phyloP scores from a whole-genome alignment of 257 asterid species.

The Plantago major region DNA sequence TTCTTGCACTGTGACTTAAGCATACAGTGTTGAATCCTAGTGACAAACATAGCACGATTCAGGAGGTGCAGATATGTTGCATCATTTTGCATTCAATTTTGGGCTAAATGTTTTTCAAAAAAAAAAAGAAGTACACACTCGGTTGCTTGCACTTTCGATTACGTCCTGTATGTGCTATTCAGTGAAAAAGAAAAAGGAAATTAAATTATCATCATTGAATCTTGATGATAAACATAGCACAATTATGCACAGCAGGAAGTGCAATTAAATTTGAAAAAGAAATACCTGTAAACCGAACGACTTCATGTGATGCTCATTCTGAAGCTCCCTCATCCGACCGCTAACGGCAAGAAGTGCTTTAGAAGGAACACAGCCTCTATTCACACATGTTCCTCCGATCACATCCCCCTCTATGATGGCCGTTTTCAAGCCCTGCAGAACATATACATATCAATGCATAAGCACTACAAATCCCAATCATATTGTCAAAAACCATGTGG shows the following conservation, averaged over 20 bases:
- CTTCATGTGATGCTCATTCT: slow-evolving; percentile 77
- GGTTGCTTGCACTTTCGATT: neutral
- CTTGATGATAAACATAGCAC: slow-evolving; percentile 3
- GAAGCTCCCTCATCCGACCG: slow-evolving; percentile 72
- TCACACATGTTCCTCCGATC: slow-evolving; percentile 90
- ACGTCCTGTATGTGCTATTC: neutral
- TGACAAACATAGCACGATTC: too few relatives aligned
- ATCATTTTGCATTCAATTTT: neutral
- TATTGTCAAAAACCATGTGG: too few relatives aligned
- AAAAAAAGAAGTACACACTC: neutral
- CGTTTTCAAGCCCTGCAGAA: slow-evolving; percentile 75
- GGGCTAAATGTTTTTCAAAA: neutral
- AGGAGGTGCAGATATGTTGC: too few relatives aligned
- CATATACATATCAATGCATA: slow-evolving; percentile 12
- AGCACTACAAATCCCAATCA: neutral
- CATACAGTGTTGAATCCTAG: too few relatives aligned
- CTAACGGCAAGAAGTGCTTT: slow-evolving; percentile 29
- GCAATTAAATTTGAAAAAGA: slow-evolving; percentile 17
- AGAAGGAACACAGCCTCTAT: slow-evolving; percentile 90
- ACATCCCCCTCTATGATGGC: slow-evolving; percentile 87
- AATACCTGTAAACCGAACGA: slow-evolving; percentile 84
- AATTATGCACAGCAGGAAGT: slow-evolving; percentile 1
- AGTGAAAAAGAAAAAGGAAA: neutral
- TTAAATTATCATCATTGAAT: slow-evolving; percentile 5
- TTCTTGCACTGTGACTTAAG: too few relatives aligned